Percentiles rank a stretch among this genome's conserved stretches.
Conservation (phyloP, 495 filamentous ascomycete genomes). For the Penicillium lividum region DNA sequence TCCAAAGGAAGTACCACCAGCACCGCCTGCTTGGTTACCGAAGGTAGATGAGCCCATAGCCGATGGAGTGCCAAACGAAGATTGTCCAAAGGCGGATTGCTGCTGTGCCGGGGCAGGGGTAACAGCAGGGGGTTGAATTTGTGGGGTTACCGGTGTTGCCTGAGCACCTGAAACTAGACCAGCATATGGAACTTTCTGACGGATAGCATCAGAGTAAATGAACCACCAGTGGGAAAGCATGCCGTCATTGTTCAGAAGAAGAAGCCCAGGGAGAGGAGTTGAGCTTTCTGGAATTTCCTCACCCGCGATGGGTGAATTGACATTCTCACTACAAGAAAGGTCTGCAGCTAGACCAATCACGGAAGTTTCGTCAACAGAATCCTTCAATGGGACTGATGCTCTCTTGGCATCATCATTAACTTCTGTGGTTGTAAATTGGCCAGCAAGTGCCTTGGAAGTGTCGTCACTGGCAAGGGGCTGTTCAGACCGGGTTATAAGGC, state of each 20-base stretch:
- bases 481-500: slow-evolving; percentile 69
- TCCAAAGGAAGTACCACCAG: slow-evolving; percentile 39
- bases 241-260: slow-evolving; percentile 88
- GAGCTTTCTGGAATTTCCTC: slow-evolving; percentile 74
- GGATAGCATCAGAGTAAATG: slow-evolving; percentile 82
- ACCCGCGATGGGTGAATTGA: slow-evolving; percentile 72
- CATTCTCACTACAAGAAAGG: slow-evolving; percentile 76
- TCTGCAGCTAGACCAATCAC: slow-evolving; percentile 81
- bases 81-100: slow-evolving; percentile 41
- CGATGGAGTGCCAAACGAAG: slow-evolving; percentile 41
- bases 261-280: slow-evolving; percentile 80
- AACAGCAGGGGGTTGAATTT: slow-evolving; percentile 20
- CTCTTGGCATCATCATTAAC: slow-evolving; percentile 75
- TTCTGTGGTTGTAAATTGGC: slow-evolving; percentile 70
- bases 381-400: slow-evolving; percentile 74
- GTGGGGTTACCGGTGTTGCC: slow-evolving; percentile 25
- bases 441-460: slow-evolving; percentile 57
- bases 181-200: slow-evolving; percentile 68
- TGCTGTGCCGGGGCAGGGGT: slow-evolving; percentile 20
- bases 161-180: slow-evolving; percentile 52
- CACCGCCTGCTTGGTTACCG: slow-evolving; percentile 28
- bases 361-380: slow-evolving; percentile 69
- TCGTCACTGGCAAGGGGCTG: slow-evolving; percentile 64
- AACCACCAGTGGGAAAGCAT: slow-evolving; percentile 87
- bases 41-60: slow-evolving; percentile 40